These are phyloP conservation scores for Salix dunnii DNA, from an alignment of 345 rosid genomes.

Conservation along the genomic window DNA sequence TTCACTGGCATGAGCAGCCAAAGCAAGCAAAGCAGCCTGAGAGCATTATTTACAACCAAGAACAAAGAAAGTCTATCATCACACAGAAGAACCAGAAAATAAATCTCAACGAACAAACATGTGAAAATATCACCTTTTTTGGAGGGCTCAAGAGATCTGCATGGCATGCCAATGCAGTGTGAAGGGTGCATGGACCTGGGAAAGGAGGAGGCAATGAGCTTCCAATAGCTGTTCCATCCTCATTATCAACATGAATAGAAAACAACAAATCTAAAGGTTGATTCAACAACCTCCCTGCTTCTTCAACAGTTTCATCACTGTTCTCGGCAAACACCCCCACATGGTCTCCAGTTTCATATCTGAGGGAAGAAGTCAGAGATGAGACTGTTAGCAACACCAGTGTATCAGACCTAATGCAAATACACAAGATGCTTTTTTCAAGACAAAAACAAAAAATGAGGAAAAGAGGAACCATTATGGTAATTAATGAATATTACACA, in stretches of 20 bases:
- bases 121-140: slow-evolving; percentile 50
- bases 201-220: slow-evolving; percentile 76
- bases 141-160: slow-evolving; percentile 82
- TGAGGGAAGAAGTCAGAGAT: slow-evolving; percentile 19
- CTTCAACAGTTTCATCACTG: slow-evolving; percentile 66
- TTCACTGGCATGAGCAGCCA: slow-evolving; percentile 89
- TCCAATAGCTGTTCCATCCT: slow-evolving; percentile 65
- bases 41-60: slow-evolving; percentile 6
- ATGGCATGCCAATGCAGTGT: slow-evolving; percentile 58
- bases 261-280: slow-evolving; percentile 62
- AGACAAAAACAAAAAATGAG: not conserved
- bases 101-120: slow-evolving; percentile 3
- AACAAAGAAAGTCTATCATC: not conserved
- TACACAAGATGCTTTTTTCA: not conserved
- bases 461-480: not conserved
- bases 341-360: slow-evolving; percentile 76
- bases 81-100: not conserved
- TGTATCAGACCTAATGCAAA: not conserved
- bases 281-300: slow-evolving; percentile 65
- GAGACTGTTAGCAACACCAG: not conserved
- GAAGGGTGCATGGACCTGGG: slow-evolving; percentile 76
- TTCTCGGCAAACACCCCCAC: slow-evolving; percentile 78
- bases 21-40: slow-evolving; percentile 83
- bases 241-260: slow-evolving; percentile 70
- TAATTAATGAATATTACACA: not conserved